These are phyloP conservation scores for Glonium stellatum DNA, from an alignment of 495 filamentous ascomycete species.

Conservation along the genomic window DNA sequence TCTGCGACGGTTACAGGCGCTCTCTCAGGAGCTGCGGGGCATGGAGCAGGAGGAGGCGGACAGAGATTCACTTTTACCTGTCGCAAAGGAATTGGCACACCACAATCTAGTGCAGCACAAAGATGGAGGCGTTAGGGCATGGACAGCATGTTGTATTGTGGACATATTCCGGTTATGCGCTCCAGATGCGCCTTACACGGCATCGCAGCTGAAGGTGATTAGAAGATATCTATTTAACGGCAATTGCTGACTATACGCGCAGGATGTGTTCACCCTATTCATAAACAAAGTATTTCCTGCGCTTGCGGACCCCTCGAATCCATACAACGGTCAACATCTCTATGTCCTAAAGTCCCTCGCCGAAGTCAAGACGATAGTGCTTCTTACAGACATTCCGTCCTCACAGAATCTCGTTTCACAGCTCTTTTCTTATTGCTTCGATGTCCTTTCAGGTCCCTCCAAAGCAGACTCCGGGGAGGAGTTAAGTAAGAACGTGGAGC, in stretches of 20 bases:
- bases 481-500: slow-evolving; percentile 83
- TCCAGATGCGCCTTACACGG: slow-evolving; percentile 90
- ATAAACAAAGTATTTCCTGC: slow-evolving; percentile 74
- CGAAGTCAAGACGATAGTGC: slow-evolving; percentile 86
- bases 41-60: slow-evolving; percentile 85
- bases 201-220: slow-evolving; percentile 75
- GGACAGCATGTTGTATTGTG: slow-evolving; percentile 79
- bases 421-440: slow-evolving; percentile 83
- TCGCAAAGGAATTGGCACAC: slow-evolving; percentile 82
- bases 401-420: slow-evolving; percentile 67
- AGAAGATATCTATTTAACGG: background rate
- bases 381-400: slow-evolving; percentile 83
- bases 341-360: slow-evolving; percentile 83
- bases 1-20: slow-evolving; percentile 66
- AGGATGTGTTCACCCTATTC: slow-evolving; percentile 93
- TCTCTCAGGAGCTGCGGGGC: slow-evolving; percentile 75
- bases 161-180: slow-evolving; percentile 92
- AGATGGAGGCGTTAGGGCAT: slow-evolving; percentile 86
- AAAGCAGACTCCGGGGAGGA: slow-evolving; percentile 70
- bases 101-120: slow-evolving; percentile 80
- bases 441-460: slow-evolving; percentile 74
- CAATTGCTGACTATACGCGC: slow-evolving; percentile 5
- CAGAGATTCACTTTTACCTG: slow-evolving; percentile 67
- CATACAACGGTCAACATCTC: slow-evolving; percentile 88
- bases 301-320: slow-evolving; percentile 77